Base-by-base conservation (phyloP, 225 moss, liverwort and hornwort species). In the Physcomitrium patens region DNA sequence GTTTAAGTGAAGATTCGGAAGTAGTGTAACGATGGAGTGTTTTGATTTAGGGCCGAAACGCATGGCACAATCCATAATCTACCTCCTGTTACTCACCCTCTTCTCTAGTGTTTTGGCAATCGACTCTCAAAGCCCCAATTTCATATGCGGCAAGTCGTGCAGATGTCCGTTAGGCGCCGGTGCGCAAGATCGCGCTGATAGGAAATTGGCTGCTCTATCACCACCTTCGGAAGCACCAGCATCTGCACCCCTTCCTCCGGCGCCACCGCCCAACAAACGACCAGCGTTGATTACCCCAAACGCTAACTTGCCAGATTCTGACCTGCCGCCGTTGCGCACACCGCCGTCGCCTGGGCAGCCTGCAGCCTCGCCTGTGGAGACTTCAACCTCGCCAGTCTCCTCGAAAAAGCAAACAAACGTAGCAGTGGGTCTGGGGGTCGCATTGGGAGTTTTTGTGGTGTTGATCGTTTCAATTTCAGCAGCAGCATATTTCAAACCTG, bases 221-320 rank as follows among this genome's bases (percentile, higher is more conserved):
- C 60, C 70, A 27, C 49, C 49, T 49, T 12, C 49, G 4, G 49
- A 49, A 49, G 49, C 15, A 12, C 49, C 15, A 3, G 49, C 59
- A 51, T 64, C 58, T 26, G 70, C 2, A 20, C 15, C 12, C 22
- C 15, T 2, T 2, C 22, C 31, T 18, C 56, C 77, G 19, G 0
- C 63, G 22, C 49, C 73, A 3, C 64, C 74, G n/a, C 64, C 74
- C 1, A 10, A 46, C 31, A 56, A 5, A 24, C 45, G 9, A 52
- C 82, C 74, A 14, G 78, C 82, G 46, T 10, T 82, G 9, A 23
- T 78, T 65, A 13, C 69, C 49, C 78, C 82, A 17, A 57, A 62
- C 70, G 12, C 12, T 2, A 42, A 65, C 31, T 3, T 56, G 12
- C 46, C 77, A 1, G 59, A 47, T 0, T 2, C 22, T 13, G 73